phyloP scores from a whole-genome alignment of 179 eudicot genomes.

The Corrigiola litoralis region DNA sequence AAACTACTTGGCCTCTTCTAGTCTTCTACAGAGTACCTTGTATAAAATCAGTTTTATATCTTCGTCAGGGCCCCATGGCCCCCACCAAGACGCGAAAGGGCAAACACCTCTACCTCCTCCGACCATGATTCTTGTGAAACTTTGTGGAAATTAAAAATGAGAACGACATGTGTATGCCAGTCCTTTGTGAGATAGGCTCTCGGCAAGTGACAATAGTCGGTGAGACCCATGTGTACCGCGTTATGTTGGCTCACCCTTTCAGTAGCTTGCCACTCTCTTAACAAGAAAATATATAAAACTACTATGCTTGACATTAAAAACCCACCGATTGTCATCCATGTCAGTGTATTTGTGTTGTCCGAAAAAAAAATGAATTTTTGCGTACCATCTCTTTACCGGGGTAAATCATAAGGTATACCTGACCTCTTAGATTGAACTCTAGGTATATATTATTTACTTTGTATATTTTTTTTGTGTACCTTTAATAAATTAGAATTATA shows the following conservation, averaged over 20 bases:
- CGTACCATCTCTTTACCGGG: no score
- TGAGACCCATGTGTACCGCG: background rate
- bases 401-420: no score
- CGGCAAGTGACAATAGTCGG: background rate
- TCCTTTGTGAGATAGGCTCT: background rate
- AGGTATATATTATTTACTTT: no score
- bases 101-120: background rate
- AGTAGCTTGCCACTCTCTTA: background rate
- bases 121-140: conserved; percentile 1
- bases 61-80: background rate
- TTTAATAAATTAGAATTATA: no score
- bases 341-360: no score
- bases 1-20: no score
- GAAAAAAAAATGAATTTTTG: no score
- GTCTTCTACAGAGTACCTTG: no score
- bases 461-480: no score
- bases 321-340: no score
- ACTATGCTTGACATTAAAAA: no score
- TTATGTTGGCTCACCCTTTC: background rate
- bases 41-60: background rate
- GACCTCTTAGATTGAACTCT: no score
- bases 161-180: background rate
- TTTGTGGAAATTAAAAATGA: background rate
- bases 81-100: background rate
- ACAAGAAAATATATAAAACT: background rate